Base-by-base conservation (phyloP, 2,329 filamentous ascomycete genomes). In the Paraphoma sp. region DNA sequence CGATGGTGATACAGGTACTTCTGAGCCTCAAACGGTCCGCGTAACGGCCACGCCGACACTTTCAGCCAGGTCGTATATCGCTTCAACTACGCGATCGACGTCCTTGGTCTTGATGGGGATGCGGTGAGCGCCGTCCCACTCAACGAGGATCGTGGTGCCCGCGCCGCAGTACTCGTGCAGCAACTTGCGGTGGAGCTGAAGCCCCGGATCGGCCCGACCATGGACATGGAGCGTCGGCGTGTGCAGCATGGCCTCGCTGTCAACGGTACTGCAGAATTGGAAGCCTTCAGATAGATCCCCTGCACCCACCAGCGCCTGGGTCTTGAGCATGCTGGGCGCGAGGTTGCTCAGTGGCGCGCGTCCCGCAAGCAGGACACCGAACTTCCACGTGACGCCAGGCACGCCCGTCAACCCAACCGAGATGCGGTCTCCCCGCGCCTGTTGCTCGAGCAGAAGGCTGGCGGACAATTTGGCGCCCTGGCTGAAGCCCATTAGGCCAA, bases 61-160 rank as follows among this genome's bases (percentile, higher is more conserved):
- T 63, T 77, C 78, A 4, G 83, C 84, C 38, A 86, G 69, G 23
- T 80, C 77, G 36, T 87, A 72, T 30, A 88, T 83, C 46, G 81
- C 79, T 10, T 79, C 74, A 10, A 84, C 79, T 10, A 90, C 78
- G 9, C 74, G 79, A 47, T 84, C 80, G 3, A 93, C 88, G 73
- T 93, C 90, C 30, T 75, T 77, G 18, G 77, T 80, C 79, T 89
- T 90, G 56, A 93, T 82, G 1, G 90, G 89, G 47, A 94, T 80
- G 6, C 90, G 79, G 72, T 94, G 91, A 1, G 81, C 83, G 0
- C 89, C 90, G 54, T 91, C 84, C 91, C 90, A 93, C 72, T 92
- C 88, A 1, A 93, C 73, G 45, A 92, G 59, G 40, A 76, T 81
- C 6, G 83, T 78, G 2, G 78, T 85, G 0, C 80, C 82, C 9